Percentiles rank a stretch among this genome's conserved stretches.
Evolutionary conservation across 2,329 filamentous ascomycete genomes (phyloP).

Genomic region (Botrytis cinerea): DNA sequence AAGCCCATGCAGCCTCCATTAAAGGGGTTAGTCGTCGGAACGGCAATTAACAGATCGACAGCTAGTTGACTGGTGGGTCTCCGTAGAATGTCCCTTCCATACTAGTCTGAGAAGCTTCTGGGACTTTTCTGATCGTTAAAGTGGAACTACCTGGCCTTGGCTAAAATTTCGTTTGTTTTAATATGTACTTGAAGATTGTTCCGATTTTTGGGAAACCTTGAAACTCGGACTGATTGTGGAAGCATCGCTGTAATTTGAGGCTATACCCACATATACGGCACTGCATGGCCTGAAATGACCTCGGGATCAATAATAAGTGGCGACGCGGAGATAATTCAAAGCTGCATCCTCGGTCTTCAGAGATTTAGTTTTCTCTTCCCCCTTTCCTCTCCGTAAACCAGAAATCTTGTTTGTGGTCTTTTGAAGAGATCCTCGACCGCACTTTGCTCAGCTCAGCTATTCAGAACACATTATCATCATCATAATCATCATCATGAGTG

Average conservation of each 20-base stretch:
- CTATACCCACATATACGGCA: constrained; percentile 3
- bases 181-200: not conserved
- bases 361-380: not conserved
- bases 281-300: not conserved
- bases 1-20: not conserved
- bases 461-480: not conserved
- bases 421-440: not conserved
- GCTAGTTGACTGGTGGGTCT: not conserved
- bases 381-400: not conserved
- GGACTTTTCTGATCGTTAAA: not conserved
- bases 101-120: not conserved
- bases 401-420: not conserved
- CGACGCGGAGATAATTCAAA: not conserved
- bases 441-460: not conserved
- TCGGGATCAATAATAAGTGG: not conserved
- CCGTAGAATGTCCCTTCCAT: not conserved
- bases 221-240: not conserved
- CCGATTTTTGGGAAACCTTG: not conserved
- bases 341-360: not conserved
- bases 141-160: not conserved
- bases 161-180: not conserved
- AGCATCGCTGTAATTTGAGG: not conserved
- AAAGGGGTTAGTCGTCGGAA: not conserved
- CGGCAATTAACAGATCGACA: not conserved
- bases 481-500: constrained; percentile 20